Evolutionary conservation across 192 early-diverging fungal species (phyloP).

Genomic region (Backusella mclennaniae): DNA sequence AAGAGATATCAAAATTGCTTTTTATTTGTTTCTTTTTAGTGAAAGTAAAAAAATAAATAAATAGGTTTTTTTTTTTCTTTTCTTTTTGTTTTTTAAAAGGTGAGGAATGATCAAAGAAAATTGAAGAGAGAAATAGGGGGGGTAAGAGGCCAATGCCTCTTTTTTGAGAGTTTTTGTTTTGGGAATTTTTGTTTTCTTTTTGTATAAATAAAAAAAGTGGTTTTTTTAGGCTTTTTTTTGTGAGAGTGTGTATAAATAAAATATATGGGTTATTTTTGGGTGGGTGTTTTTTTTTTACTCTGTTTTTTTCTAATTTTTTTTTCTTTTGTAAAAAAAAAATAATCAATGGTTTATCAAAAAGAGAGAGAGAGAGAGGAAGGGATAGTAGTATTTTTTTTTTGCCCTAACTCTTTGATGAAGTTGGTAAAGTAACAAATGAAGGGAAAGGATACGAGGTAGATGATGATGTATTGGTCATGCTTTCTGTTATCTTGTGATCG

Average conservation of each 20-base stretch:
- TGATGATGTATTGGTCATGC: not conserved
- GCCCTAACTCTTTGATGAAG: not conserved
- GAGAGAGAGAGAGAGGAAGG: no score
- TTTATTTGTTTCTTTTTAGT: not conserved
- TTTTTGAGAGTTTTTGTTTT: not conserved
- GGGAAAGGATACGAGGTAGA: not conserved
- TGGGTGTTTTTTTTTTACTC: not conserved
- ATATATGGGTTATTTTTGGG: not conserved
- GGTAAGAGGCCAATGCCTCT: not conserved
- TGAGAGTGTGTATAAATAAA: not conserved
- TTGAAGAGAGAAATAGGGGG: not conserved
- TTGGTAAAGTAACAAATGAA: conserved; percentile 14
- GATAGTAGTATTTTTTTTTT: not conserved
- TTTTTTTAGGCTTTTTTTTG: conserved; percentile 1
- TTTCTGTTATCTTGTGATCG: conserved; percentile 1
- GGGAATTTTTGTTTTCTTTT: not conserved
- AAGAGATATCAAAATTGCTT: not conserved
- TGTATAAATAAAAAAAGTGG: not conserved
- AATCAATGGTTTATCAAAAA: not conserved
- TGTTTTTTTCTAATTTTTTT: not conserved
- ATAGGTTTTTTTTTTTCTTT: not conserved
- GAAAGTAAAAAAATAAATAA: not conserved
- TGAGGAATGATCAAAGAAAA: conserved; percentile 6
- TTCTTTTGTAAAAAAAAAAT: not conserved
- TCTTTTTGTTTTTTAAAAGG: not conserved